These are phyloP conservation scores for Rubia peregrina DNA, from an alignment of 305 asterid species.

Conservation along the genomic window DNA sequence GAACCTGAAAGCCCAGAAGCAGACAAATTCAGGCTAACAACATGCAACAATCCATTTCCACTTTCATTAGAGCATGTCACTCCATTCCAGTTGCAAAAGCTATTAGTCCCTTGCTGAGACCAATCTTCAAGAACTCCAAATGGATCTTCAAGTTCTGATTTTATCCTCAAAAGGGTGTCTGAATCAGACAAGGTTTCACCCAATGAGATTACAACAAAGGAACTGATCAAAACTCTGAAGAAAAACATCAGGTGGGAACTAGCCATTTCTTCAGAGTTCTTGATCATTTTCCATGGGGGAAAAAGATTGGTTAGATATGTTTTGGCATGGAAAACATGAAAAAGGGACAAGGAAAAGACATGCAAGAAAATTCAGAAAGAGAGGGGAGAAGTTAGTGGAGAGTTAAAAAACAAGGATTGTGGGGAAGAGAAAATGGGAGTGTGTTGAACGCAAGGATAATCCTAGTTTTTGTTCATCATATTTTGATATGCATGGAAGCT, in stretches of 20 bases:
- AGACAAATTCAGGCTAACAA: constrained; percentile 53
- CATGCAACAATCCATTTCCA: constrained; percentile 14
- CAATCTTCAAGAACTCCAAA: constrained; percentile 52
- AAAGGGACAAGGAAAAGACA: constrained; percentile 7
- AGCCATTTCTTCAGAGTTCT: constrained; percentile 34
- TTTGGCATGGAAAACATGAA: background rate
- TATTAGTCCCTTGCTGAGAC: constrained; percentile 34
- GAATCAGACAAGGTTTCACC: constrained; percentile 42
- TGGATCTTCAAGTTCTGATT: constrained; percentile 55
- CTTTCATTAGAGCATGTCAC: constrained; percentile 56
- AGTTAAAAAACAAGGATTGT: too few relatives aligned
- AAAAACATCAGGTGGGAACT: constrained; percentile 30
- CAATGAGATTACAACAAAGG: constrained; percentile 21
- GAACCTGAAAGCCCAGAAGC: constrained; percentile 48
- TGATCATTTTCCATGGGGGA: constrained; percentile 2
- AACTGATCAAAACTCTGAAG: constrained; percentile 24
- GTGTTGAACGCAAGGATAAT: constrained; percentile 16
- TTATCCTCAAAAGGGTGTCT: constrained; percentile 43
- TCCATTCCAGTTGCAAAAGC: constrained; percentile 67
- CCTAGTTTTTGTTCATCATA: constrained; percentile 1
- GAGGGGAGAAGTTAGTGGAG: background rate
- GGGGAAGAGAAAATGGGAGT: constrained; percentile 11
- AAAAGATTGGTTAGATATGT: background rate
- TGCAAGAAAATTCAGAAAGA: constrained; percentile 3
- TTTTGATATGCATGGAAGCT: background rate